Evolutionary conservation across 495 filamentous ascomycete genomes (phyloP).

Genomic region (Penicillium pancosmium): DNA sequence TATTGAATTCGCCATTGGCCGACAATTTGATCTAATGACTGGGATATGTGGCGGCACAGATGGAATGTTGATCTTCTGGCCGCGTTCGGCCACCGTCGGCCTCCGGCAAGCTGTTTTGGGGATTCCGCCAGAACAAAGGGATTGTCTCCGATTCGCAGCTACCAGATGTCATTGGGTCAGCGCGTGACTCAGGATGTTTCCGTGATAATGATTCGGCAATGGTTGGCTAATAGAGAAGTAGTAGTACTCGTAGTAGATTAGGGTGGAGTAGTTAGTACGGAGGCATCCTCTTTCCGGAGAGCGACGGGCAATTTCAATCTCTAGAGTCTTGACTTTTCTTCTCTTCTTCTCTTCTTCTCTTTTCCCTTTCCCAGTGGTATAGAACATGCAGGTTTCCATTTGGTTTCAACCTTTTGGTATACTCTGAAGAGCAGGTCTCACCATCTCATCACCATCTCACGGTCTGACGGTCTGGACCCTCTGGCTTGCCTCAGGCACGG

Average conservation of each 20-base stretch:
- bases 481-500: neutral
- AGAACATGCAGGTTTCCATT: neutral
- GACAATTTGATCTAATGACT: neutral
- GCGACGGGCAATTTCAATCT: neutral
- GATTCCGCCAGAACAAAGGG: constrained; percentile 13
- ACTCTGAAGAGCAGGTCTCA: neutral
- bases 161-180: neutral
- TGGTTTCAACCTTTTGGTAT: neutral
- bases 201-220: neutral
- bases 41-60: neutral
- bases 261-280: neutral
- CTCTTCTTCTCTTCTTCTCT: neutral
- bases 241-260: neutral
- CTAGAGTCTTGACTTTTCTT: neutral
- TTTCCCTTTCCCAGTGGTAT: neutral
- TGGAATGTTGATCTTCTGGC: constrained; percentile 25
- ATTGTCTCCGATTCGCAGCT: constrained; percentile 1
- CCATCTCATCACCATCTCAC: neutral
- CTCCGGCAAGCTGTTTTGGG: constrained; percentile 20
- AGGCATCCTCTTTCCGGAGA: neutral
- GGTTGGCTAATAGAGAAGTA: neutral
- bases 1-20: no score
- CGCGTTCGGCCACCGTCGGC: constrained; percentile 21
- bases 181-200: neutral
- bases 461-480: neutral